Conservation (phyloP, 805 yeast species). For the Jamesozyma spencerorum region DNA sequence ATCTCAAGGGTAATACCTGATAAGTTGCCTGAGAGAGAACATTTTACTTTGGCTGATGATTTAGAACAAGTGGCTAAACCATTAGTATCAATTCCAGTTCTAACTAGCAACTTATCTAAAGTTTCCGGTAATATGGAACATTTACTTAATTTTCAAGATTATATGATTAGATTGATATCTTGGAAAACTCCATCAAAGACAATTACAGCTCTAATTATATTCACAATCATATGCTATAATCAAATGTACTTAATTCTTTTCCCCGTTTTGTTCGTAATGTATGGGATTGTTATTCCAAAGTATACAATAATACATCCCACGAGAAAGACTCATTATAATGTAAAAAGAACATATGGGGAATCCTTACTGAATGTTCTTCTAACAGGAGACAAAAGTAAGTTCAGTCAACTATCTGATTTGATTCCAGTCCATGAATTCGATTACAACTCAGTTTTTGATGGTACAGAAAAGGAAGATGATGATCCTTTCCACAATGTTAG, state of each 20-base stretch:
- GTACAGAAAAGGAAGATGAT: not conserved
- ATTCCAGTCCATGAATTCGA: not conserved
- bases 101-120: slow-evolving; percentile 49
- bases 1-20: slow-evolving; percentile 42
- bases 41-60: slow-evolving; percentile 12
- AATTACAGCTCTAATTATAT: slow-evolving; percentile 44
- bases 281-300: slow-evolving; percentile 60
- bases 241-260: slow-evolving; percentile 59
- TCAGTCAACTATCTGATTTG: not conserved
- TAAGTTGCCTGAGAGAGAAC: slow-evolving; percentile 40
- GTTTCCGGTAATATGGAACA: slow-evolving; percentile 47
- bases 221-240: slow-evolving; percentile 59
- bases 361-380: slow-evolving; percentile 37
- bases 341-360: slow-evolving; percentile 43
- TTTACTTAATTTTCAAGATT: slow-evolving; percentile 53
- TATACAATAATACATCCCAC: slow-evolving; percentile 62
- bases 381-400: slow-evolving; percentile 14
- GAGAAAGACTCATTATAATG: slow-evolving; percentile 34
- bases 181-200: slow-evolving; percentile 77
- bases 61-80: slow-evolving; percentile 32
- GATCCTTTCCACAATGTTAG: slow-evolving; percentile 10
- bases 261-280: slow-evolving; percentile 49
- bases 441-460: not conserved
- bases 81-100: slow-evolving; percentile 46
- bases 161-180: slow-evolving; percentile 47